Percentiles rank a stretch among this genome's conserved stretches.
These are phyloP conservation scores for Acrocalymma vagum DNA, from an alignment of 2,329 filamentous ascomycete species.

Conservation along the genomic window DNA sequence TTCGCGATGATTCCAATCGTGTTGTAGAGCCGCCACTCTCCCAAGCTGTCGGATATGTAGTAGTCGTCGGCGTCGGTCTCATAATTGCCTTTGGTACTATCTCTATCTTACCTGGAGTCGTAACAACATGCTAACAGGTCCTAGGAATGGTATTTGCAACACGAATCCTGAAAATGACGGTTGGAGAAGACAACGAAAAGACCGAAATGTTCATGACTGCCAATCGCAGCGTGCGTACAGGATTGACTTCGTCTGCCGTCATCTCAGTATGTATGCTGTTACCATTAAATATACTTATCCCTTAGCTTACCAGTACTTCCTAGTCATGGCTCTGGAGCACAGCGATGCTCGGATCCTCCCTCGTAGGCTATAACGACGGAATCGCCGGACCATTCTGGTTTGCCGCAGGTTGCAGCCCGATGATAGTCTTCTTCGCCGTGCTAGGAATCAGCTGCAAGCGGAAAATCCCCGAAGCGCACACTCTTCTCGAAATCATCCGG, in stretches of 20 bases:
- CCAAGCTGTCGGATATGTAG: constrained; percentile 52
- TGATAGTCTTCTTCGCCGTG: constrained; percentile 64
- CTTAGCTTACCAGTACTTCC: too few relatives aligned
- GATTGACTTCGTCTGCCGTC: constrained; percentile 21
- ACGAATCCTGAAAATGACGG: constrained; percentile 56
- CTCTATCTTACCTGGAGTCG: neutral
- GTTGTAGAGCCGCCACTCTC: constrained; percentile 28
- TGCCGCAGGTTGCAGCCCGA: constrained; percentile 61
- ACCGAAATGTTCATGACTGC: constrained; percentile 37
- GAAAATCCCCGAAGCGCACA: constrained; percentile 63
- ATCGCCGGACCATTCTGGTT: constrained; percentile 66
- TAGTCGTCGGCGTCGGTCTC: constrained; percentile 52
- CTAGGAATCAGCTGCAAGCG: constrained; percentile 62
- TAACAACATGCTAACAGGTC: neutral
- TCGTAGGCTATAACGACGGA: constrained; percentile 64
- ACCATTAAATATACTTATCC: constrained; percentile 60
- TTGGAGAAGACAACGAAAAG: constrained; percentile 57
- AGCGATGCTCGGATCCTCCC: constrained; percentile 58
- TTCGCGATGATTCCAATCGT: too few relatives aligned
- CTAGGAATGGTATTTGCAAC: constrained; percentile 59
- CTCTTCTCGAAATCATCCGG: constrained; percentile 61
- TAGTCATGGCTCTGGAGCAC: constrained; percentile 63
- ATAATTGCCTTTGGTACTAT: constrained; percentile 51
- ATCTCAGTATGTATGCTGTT: constrained; percentile 58
- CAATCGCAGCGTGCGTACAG: constrained; percentile 25